phyloP scores from a whole-genome alignment of 2,329 filamentous ascomycete species.

The Cladophialophora exuberans region DNA sequence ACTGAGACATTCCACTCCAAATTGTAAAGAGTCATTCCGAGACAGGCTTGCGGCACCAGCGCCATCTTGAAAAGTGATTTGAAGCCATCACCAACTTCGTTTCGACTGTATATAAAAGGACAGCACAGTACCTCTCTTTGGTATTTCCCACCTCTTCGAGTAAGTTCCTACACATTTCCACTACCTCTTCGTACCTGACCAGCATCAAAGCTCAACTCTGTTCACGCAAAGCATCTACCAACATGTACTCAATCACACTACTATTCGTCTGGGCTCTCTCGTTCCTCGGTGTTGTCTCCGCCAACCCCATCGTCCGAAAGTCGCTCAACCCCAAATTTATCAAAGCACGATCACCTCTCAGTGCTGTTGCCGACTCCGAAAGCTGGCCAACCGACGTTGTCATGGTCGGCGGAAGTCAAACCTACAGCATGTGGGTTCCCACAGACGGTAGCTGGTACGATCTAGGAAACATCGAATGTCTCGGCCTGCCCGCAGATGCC shows the following conservation, averaged over 20 bases:
- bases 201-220: background rate
- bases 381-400: conserved; percentile 33
- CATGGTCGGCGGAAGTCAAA: conserved; percentile 30
- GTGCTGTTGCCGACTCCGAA: conserved; percentile 10
- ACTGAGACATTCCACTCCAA: background rate
- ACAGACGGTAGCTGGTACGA: conserved; percentile 27
- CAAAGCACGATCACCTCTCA: conserved; percentile 22
- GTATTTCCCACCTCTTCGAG: background rate
- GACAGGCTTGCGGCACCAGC: background rate
- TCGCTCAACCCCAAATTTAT: conserved; percentile 24
- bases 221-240: background rate
- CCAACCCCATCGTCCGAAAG: conserved; percentile 20
- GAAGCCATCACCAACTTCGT: background rate
- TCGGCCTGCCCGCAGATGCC: conserved; percentile 31
- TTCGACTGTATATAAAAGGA: conserved; percentile 6
- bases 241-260: conserved; percentile 18
- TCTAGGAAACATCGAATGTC: conserved; percentile 28
- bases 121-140: too few relatives aligned
- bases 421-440: conserved; percentile 32
- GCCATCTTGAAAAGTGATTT: background rate
- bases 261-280: conserved; percentile 17
- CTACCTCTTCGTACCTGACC: too few relatives aligned
- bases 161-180: too few relatives aligned
- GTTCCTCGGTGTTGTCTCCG: conserved; percentile 12
- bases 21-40: background rate